Evolutionary conservation across 1,284 basidiomycete species (phyloP), one percentile per base, ranked within the genome.

Genomic region (Ceraceosorus guamensis): DNA sequence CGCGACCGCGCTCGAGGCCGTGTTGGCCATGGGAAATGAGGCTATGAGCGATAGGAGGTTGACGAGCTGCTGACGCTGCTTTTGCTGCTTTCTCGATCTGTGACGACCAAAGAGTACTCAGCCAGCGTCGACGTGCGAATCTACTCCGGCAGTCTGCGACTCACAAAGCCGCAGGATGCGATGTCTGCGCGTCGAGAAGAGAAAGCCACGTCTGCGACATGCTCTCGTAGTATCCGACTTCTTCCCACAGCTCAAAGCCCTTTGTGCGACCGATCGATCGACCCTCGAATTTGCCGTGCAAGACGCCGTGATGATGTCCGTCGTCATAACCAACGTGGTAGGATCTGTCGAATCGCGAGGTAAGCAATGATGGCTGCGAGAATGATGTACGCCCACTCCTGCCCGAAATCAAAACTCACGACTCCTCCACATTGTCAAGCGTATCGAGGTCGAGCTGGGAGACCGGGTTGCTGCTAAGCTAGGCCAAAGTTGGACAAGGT

Each of bases 231-330:
- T 87, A 96, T 2, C 88, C 91, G 5, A 97, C 82, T 76, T 97
- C 93, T 76, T 95, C 91, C 91, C 92, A 96, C 75, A 96, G 84
- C 78, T 93, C 90, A 76, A 87, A 96, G 0, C 89, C 90, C 73
- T 96, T 92, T 70, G 90, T 86, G 60, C 85, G 82, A 0, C 92
- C 93, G 4, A 96, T 80, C 3, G 87, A 85, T n/a, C 91, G 82
- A 4, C 93, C 93, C 77, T 97, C 91, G 61, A 91, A 91, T 18
- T 87, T 79, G 0, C 92, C 93, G 68, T 95, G 91, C 11, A 91
- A 84, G 46, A 84, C 81, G 4, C 93, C 93, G 73, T 96, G 91
- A 0, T 81, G 84, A 67, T 82, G 82, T 3, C 92, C 92, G 56
- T 87, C 85, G 62, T 81, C 71, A 73, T 86, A 88, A 2, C 91